A percentile compares a stretch with the other conserved stretches of the same genome.
phyloP scores from a whole-genome alignment of 2,329 filamentous ascomycete genomes.

The Nemania sp. region DNA sequence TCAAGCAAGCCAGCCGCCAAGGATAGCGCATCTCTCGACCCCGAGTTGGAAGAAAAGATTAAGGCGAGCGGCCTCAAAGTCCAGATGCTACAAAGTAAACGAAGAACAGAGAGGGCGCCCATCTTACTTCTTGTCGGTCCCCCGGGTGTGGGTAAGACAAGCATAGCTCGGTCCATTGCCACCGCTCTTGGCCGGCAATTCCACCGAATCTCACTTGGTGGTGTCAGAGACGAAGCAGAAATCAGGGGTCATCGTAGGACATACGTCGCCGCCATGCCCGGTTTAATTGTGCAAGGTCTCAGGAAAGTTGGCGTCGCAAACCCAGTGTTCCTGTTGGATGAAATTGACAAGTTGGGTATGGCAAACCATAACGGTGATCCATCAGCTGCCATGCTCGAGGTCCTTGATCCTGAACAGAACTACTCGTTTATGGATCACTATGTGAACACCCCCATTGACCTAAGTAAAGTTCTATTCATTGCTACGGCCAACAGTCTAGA shows the following conservation, averaged over 20 bases:
- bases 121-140: constrained; percentile 94
- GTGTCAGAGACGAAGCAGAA: constrained; percentile 95
- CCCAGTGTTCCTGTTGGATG: constrained; percentile 93
- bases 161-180: constrained; percentile 91
- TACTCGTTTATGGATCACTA: constrained; percentile 96
- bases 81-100: constrained; percentile 81
- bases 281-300: constrained; percentile 89
- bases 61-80: constrained; percentile 71
- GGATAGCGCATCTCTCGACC: constrained; percentile 49
- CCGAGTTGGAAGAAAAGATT: constrained; percentile 56
- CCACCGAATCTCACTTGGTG: constrained; percentile 94
- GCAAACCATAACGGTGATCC: constrained; percentile 95
- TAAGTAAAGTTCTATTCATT: constrained; percentile 97
- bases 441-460: constrained; percentile 92
- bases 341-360: constrained; percentile 96
- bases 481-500: constrained; percentile 95
- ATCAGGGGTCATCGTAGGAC: constrained; percentile 94
- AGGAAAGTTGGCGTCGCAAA: constrained; percentile 97
- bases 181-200: constrained; percentile 94
- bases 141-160: constrained; percentile 96
- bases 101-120: constrained; percentile 93
- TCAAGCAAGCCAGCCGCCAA: constrained; percentile 54
- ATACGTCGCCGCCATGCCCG: constrained; percentile 99
- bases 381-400: constrained; percentile 96
- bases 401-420: constrained; percentile 97